Evolutionary conservation across 2,329 filamentous ascomycete species (phyloP).

Genomic region (Cordyceps fumosorosea): DNA sequence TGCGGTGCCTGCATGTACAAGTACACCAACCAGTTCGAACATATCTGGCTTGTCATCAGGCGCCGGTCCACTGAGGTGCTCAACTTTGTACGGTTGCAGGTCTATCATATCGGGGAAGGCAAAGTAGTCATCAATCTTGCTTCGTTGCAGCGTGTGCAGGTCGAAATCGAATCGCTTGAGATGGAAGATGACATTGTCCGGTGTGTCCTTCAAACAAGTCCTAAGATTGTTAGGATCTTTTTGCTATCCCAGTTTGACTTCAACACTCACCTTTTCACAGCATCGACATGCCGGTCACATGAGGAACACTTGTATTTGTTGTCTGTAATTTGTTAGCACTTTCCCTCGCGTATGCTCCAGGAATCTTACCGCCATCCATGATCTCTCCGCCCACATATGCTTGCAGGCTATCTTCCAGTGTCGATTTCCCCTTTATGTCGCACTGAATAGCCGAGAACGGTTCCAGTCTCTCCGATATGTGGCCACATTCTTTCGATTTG

Average conservation of each 20-base stretch:
- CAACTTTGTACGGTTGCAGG: conserved; percentile 85
- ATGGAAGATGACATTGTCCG: conserved; percentile 92
- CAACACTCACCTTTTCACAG: conserved; percentile 67
- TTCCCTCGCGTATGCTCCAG: conserved; percentile 17
- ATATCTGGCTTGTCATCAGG: conserved; percentile 57
- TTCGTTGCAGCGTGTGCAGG: conserved; percentile 66
- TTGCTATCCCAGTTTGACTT: conserved; percentile 5
- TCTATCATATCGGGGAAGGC: conserved; percentile 78
- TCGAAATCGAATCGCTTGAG: conserved; percentile 85
- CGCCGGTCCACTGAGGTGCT: conserved; percentile 63
- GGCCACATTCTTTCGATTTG: conserved; percentile 87
- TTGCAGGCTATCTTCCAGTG: conserved; percentile 77
- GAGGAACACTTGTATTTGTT: conserved; percentile 97
- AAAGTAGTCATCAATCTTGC: conserved; percentile 95
- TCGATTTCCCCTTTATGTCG: conserved; percentile 87
- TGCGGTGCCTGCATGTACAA: conserved; percentile 88
- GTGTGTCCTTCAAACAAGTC: conserved; percentile 85
- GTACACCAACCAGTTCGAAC: conserved; percentile 90
- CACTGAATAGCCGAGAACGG: conserved; percentile 93
- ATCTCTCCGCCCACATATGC: conserved; percentile 96
- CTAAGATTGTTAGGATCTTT: conserved; percentile 34
- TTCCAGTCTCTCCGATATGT: conserved; percentile 86
- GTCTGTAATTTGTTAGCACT: conserved; percentile 40
- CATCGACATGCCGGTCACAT: conserved; percentile 84
- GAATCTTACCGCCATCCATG: conserved; percentile 71